Evolutionary conservation across 2,329 filamentous ascomycete genomes (phyloP), one percentile per base, ranked within the genome.

Genomic region (Alternaria arbusti): DNA sequence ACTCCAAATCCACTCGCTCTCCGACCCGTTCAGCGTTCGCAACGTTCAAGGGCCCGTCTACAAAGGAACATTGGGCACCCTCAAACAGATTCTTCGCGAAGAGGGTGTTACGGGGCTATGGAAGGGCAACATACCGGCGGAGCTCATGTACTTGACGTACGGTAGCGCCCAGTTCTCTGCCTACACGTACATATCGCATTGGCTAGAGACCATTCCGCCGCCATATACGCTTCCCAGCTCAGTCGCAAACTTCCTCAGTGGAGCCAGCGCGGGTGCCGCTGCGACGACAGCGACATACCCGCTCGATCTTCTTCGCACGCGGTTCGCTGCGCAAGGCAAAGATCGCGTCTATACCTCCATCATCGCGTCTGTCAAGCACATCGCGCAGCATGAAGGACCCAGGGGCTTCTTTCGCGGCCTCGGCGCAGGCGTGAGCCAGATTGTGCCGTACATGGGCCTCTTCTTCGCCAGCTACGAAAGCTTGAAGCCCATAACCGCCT

Each of bases 71-170:
- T 73, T 94, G 44, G 86, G 87, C 11, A 97, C 94, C 2, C 84
- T 97, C 77, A 87, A 86, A 61, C 87, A 90, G 65, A 98, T 98
- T 74, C 79, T 95, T 55, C 84, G 83, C 26, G 85, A 94, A 74
- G 96, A 99, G 79, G 96, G 96, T 45, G 77, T 98, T 70, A 90
- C 91, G 5, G 88, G 89, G 28, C 87, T 99, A 68, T 99, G 96
- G 96, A 98, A 98, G 85, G 96, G 96, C 78, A 99, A 99, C 78
- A 89, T 99, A 63, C 94, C 96, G 43, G 96, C 96, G 55, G 96
- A 98, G 85, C 83, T 96, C 67, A 89, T 99, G 83, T 99, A 99
- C 83, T 86, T 99, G 69, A 90, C 89, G 79, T 99, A 98, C 82
- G 91, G 93, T 67, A 91, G 91, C 66, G 85, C 92, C 32, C 96